Percentiles rank a stretch among this genome's conserved stretches.
These are phyloP conservation scores for Aspergillus tanneri DNA, from an alignment of 2,329 filamentous ascomycete species.

Conservation along the genomic window DNA sequence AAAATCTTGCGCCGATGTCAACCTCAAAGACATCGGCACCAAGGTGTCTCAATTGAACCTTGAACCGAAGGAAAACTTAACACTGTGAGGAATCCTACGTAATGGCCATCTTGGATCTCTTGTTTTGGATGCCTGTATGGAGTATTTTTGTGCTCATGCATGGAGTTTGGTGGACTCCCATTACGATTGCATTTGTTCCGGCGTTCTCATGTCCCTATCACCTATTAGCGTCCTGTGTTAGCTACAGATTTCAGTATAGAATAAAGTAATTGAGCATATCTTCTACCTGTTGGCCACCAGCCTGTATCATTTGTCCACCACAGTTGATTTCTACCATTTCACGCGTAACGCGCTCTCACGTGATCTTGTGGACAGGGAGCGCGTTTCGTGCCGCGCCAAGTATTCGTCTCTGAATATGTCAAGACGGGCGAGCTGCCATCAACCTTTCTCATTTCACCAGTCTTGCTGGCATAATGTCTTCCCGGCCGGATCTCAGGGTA, in stretches of 20 bases:
- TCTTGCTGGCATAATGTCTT: constrained; percentile 58
- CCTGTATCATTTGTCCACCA: neutral
- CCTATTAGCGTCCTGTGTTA: neutral
- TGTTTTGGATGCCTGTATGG: constrained; percentile 9
- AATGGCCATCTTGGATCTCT: constrained; percentile 11
- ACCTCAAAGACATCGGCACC: constrained; percentile 35
- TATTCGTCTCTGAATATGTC: neutral
- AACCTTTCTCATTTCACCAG: constrained; percentile 12
- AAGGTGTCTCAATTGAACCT: constrained; percentile 32
- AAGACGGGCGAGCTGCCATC: constrained; percentile 10
- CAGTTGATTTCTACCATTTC: constrained; percentile 14
- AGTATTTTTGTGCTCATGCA: constrained; percentile 28
- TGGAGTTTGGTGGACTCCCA: constrained; percentile 24
- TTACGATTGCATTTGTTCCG: constrained; percentile 23
- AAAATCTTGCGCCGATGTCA: constrained; percentile 40
- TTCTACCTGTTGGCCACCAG: too few relatives aligned
- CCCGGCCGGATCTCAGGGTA: constrained; percentile 70
- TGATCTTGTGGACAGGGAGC: constrained; percentile 28
- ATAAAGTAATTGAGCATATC: neutral
- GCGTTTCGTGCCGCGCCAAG: constrained; percentile 18
- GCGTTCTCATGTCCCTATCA: constrained; percentile 1
- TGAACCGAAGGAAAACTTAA: constrained; percentile 27
- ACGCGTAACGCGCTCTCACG: constrained; percentile 39
- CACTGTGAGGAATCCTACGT: constrained; percentile 4
- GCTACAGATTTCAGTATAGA: neutral